These are phyloP conservation scores for Scheffersomyces segobiensis DNA, from an alignment of 1,139 yeast species.

Conservation along the genomic window DNA sequence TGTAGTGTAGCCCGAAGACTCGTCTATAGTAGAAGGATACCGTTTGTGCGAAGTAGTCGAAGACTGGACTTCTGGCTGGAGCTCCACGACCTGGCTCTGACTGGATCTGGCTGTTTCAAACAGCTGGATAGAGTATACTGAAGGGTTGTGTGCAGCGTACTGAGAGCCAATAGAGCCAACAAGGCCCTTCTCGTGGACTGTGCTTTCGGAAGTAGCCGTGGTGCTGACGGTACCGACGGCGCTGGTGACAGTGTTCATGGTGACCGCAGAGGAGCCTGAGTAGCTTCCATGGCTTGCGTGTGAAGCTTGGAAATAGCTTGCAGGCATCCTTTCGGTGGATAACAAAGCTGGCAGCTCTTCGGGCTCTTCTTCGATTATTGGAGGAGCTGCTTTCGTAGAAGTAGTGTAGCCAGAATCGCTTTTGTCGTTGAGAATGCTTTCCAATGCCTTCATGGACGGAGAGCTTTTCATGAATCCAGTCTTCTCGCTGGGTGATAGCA, in stretches of 20 bases:
- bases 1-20: constrained; percentile 15
- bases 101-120: constrained; percentile 31
- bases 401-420: not conserved
- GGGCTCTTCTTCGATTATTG: constrained; percentile 14
- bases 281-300: not conserved
- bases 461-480: constrained; percentile 53
- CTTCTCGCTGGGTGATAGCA: constrained; percentile 10
- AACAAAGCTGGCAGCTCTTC: constrained; percentile 3
- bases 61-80: not conserved
- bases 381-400: constrained; percentile 1
- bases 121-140: constrained; percentile 26
- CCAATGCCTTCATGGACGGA: constrained; percentile 57
- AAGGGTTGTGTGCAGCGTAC: constrained; percentile 7
- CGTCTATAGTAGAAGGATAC: constrained; percentile 19
- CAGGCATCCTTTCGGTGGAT: not conserved
- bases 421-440: constrained; percentile 42
- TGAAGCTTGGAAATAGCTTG: not conserved
- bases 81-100: constrained; percentile 9
- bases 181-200: not conserved
- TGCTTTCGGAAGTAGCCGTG: not conserved
- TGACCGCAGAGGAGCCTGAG: not conserved
- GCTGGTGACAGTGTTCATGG: not conserved
- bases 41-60: constrained; percentile 5
- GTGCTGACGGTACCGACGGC: not conserved
- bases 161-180: not conserved